A percentile compares a stretch with the other conserved stretches of the same genome.
Evolutionary conservation across 257 asterid species (phyloP).

Genomic region (Coffea eugenioides): DNA sequence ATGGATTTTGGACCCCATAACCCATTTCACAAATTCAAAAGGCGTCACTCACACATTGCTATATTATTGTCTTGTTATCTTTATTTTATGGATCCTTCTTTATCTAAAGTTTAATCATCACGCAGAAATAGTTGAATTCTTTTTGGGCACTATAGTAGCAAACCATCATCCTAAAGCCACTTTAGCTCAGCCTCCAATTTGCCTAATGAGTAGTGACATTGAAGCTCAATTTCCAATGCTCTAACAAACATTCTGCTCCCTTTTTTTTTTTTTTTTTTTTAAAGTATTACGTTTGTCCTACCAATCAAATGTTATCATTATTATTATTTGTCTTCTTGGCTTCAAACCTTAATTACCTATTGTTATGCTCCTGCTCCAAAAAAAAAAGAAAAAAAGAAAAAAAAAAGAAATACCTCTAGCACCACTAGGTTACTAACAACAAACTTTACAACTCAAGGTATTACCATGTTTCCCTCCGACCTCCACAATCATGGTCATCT

Average conservation of each 20-base stretch:
- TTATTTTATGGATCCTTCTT: neutral
- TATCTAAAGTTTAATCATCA: neutral
- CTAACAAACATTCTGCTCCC: neutral
- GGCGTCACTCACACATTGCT: neutral
- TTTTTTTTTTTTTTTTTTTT: neutral
- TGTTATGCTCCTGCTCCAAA: neutral
- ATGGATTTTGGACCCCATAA: no score
- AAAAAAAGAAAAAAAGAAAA: no score
- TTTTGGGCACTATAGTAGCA: neutral
- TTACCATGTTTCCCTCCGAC: neutral
- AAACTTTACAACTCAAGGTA: neutral
- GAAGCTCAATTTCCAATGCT: slow-evolving; percentile 4
- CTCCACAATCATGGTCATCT: slow-evolving; percentile 2
- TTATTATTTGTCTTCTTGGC: neutral
- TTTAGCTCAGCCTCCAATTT: neutral
- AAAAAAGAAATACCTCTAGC: no score
- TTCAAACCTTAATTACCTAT: neutral
- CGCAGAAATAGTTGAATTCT: neutral
- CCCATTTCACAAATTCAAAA: neutral
- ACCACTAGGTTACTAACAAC: neutral
- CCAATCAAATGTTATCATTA: neutral
- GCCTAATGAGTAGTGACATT: neutral
- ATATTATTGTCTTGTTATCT: neutral
- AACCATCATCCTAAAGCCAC: neutral
- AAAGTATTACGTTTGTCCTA: neutral